These are phyloP conservation scores for Pelargonium fulgidum DNA, from an alignment of 441 rosid genomes.

Conservation along the genomic window DNA sequence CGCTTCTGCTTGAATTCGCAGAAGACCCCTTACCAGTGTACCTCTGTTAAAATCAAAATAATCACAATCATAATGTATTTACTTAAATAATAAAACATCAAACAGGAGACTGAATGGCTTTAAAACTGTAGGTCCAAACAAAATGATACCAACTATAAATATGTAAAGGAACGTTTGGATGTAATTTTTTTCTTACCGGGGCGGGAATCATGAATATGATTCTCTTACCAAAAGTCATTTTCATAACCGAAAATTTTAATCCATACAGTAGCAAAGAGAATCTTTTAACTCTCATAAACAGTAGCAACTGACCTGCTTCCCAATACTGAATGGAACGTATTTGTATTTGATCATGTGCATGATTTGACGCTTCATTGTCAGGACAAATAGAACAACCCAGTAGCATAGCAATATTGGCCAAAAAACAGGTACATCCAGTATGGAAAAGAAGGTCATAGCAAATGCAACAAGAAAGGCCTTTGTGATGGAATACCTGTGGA, in stretches of 20 bases:
- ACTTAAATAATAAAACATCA: not conserved
- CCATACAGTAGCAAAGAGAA: not conserved
- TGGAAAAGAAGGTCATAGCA: slow-evolving; percentile 56
- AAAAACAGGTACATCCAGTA: slow-evolving; percentile 64
- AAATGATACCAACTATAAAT: not conserved
- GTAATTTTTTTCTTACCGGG: no score
- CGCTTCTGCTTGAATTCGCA: slow-evolving; percentile 23
- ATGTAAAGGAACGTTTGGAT: no score
- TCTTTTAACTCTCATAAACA: not conserved
- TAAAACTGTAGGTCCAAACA: slow-evolving; percentile 6
- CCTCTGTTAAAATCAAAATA: slow-evolving; percentile 25
- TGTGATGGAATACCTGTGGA: slow-evolving; percentile 55
- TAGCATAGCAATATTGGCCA: slow-evolving; percentile 69
- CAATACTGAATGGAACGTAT: slow-evolving; percentile 60
- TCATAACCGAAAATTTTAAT: no score
- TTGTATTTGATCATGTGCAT: slow-evolving; percentile 66
- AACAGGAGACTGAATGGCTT: not conserved
- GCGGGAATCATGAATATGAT: no score
- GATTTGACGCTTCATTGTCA: slow-evolving; percentile 65
- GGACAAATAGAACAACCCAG: slow-evolving; percentile 60
- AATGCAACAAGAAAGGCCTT: slow-evolving; percentile 63
- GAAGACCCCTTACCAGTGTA: slow-evolving; percentile 29
- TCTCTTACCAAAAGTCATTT: no score
- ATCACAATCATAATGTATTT: not conserved
- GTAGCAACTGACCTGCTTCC: slow-evolving; percentile 46